Evolutionary conservation across 495 filamentous ascomycete species (phyloP).

Genomic region (Parachaetomium inaequale): DNA sequence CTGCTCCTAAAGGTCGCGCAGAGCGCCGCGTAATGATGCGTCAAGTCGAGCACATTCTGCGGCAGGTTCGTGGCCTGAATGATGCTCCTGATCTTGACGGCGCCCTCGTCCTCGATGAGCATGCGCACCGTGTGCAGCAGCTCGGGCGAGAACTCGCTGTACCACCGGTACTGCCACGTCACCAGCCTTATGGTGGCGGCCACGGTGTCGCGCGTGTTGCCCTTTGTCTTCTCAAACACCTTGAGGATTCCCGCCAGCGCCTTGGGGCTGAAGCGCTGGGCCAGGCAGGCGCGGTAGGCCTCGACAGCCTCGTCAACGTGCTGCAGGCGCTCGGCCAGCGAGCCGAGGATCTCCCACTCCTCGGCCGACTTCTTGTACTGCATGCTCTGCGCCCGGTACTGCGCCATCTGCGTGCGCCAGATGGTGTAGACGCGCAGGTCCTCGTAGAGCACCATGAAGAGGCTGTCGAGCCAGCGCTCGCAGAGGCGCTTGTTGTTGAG

Average conservation of each 20-base stretch:
- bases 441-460: slow-evolving; percentile 99
- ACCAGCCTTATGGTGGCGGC: slow-evolving; percentile 80
- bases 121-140: slow-evolving; percentile 81
- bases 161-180: slow-evolving; percentile 98
- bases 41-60: slow-evolving; percentile 88
- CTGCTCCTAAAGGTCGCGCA: slow-evolving; percentile 93
- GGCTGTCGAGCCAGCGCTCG: slow-evolving; percentile 95
- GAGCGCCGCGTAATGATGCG: slow-evolving; percentile 90
- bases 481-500: slow-evolving; percentile 96
- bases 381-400: slow-evolving; percentile 81
- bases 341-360: slow-evolving; percentile 97
- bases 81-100: slow-evolving; percentile 94
- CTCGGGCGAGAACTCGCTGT: slow-evolving; percentile 95
- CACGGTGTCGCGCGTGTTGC: slow-evolving; percentile 68
- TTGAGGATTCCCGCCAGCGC: slow-evolving; percentile 81
- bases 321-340: slow-evolving; percentile 87
- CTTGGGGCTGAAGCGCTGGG: slow-evolving; percentile 81
- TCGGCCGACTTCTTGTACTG: slow-evolving; percentile 93
- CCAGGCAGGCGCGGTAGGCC: slow-evolving; percentile 80
- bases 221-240: slow-evolving; percentile 62
- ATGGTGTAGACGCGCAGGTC: slow-evolving; percentile 98
- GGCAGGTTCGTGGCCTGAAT: slow-evolving; percentile 93
- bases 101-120: slow-evolving; percentile 95
- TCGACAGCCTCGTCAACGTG: slow-evolving; percentile 85
- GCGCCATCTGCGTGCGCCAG: slow-evolving; percentile 96